These are phyloP conservation scores for Aspergillus piperis DNA, from an alignment of 2,329 filamentous ascomycete genomes.

Conservation along the genomic window DNA sequence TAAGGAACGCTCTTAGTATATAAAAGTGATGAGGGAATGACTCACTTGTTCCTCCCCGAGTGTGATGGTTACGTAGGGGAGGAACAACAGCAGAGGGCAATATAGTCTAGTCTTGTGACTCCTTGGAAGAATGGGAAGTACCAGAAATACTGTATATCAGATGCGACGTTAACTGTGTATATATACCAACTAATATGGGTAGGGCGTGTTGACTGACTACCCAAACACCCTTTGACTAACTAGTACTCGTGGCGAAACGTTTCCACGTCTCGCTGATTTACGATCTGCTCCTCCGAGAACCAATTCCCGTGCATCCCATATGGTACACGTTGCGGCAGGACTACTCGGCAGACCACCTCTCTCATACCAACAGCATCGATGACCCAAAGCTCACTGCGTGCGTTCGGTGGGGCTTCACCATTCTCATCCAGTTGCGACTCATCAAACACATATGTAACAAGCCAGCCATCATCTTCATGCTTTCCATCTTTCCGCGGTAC, in stretches of 20 bases:
- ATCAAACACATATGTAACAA: conserved; percentile 70
- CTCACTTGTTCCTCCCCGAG: no score
- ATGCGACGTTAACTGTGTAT: no score
- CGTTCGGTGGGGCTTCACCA: conserved; percentile 48
- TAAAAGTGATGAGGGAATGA: no score
- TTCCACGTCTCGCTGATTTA: conserved; percentile 42
- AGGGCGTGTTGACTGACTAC: no score
- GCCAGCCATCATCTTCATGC: conserved; percentile 66
- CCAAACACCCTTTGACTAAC: not conserved
- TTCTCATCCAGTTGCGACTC: conserved; percentile 61
- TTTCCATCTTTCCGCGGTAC: conserved; percentile 49
- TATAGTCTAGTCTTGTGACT: no score
- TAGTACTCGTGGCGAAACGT: not conserved
- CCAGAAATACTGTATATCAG: no score
- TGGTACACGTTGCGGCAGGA: conserved; percentile 66
- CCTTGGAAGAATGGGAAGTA: no score
- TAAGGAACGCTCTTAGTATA: no score
- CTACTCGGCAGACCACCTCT: conserved; percentile 55
- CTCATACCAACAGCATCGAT: conserved; percentile 65
- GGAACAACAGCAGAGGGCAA: no score
- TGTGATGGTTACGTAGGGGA: no score
- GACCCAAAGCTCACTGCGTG: conserved; percentile 67
- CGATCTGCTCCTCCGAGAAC: conserved; percentile 58
- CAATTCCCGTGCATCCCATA: conserved; percentile 69
- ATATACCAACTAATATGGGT: no score